phyloP scores from a whole-genome alignment of 345 rosid genomes.

The Salix purpurea region DNA sequence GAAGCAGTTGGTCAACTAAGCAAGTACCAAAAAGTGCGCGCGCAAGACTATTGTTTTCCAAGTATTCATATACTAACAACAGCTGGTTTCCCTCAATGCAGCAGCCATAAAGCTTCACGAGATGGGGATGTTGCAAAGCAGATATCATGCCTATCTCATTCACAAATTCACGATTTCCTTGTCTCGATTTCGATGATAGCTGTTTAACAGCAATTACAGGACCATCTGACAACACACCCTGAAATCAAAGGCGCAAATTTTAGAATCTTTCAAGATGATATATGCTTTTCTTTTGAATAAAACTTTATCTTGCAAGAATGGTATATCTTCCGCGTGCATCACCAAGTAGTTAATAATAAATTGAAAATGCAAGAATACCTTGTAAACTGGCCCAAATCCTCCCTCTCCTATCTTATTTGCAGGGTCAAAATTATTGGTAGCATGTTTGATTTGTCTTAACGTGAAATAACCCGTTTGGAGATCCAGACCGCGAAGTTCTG shows the following conservation, averaged over 20 bases:
- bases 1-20: neutral
- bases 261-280: neutral
- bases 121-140: slow-evolving; percentile 62
- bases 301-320: neutral
- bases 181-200: slow-evolving; percentile 62
- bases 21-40: slow-evolving; percentile 59
- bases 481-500: slow-evolving; percentile 61
- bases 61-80: slow-evolving; percentile 56
- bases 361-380: slow-evolving; percentile 38
- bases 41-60: slow-evolving; percentile 62
- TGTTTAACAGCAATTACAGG: slow-evolving; percentile 61
- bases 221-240: slow-evolving; percentile 60
- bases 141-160: slow-evolving; percentile 71
- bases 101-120: slow-evolving; percentile 57
- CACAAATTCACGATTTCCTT: slow-evolving; percentile 65
- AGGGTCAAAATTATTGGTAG: slow-evolving; percentile 66
- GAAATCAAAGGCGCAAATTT: slow-evolving; percentile 9
- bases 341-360: neutral
- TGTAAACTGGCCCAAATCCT: slow-evolving; percentile 88
- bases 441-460: slow-evolving; percentile 62
- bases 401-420: slow-evolving; percentile 86
- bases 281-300: too few species aligned
- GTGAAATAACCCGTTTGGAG: slow-evolving; percentile 74
- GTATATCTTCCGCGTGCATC: too few species aligned
- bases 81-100: slow-evolving; percentile 63